Evolutionary conservation across 768 basidiomycete genomes (phyloP).

Genomic region (Xanthoconium stramineum): DNA sequence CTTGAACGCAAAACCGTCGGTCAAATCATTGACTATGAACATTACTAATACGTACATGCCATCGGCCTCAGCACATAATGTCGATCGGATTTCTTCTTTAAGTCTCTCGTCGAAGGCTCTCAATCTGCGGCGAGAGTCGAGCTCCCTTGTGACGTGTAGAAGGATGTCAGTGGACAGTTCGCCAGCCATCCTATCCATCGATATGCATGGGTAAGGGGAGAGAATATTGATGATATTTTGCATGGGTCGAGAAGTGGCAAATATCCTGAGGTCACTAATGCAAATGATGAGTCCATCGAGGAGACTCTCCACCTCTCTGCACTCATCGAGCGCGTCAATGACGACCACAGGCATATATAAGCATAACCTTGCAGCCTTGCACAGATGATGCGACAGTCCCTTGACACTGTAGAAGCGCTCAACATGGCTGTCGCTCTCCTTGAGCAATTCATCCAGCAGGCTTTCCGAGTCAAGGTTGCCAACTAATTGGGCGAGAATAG

Average conservation of each 20-base stretch:
- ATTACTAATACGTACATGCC: conserved; percentile 26
- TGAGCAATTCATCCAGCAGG: conserved; percentile 4
- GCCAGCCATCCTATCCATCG: conserved; percentile 1
- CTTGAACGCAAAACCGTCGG: not conserved
- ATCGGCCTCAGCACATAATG: conserved; percentile 10
- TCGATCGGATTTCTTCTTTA: conserved; percentile 5
- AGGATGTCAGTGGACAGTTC: conserved; percentile 10
- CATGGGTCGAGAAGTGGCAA: conserved; percentile 11
- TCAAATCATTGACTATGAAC: not conserved
- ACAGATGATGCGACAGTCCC: conserved; percentile 1
- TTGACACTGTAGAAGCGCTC: conserved; percentile 2
- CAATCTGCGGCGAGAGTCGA: conserved; percentile 8
- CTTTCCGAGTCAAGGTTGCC: not conserved
- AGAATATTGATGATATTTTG: not conserved
- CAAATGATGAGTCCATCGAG: conserved; percentile 4
- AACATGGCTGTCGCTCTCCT: not conserved
- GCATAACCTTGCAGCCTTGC: not conserved
- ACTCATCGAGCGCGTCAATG: conserved; percentile 24
- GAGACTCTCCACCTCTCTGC: conserved; percentile 7
- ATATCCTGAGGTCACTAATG: not conserved
- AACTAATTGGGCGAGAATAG: conserved; percentile 17
- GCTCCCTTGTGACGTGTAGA: conserved; percentile 5
- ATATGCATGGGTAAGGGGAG: conserved; percentile 10
- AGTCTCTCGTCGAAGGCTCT: not conserved
- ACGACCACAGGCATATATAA: conserved; percentile 11